A percentile compares a stretch with the other conserved stretches of the same genome.
Conservation (phyloP, 2,329 filamentous ascomycete species). For the Aspergillus felis region DNA sequence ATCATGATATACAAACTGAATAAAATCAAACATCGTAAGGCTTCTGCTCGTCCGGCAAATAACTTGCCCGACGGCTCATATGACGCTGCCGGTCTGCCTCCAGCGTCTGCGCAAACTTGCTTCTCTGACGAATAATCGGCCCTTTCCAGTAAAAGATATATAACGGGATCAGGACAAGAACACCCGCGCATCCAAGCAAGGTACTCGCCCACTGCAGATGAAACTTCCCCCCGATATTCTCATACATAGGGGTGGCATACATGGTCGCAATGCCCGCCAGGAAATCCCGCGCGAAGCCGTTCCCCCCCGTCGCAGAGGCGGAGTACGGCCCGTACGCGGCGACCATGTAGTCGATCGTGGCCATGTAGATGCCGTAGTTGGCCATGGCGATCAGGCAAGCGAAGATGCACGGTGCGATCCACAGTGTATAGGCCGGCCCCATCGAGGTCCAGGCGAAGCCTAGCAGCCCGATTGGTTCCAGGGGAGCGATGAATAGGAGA, state of each 20-base stretch:
- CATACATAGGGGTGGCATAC: constrained; percentile 51
- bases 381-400: constrained; percentile 59
- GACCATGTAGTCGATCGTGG: constrained; percentile 66
- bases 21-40: background rate
- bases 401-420: constrained; percentile 61
- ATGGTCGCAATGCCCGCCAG: constrained; percentile 62
- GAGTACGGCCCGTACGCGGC: constrained; percentile 64
- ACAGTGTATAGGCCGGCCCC: constrained; percentile 51
- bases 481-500: constrained; percentile 57
- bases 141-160: constrained; percentile 63
- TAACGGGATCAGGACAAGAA: constrained; percentile 56
- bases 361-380: constrained; percentile 62
- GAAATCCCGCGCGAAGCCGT: constrained; percentile 63
- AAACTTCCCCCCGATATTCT: constrained; percentile 47
- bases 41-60: background rate
- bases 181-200: constrained; percentile 56
- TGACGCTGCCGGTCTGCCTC: constrained; percentile 25
- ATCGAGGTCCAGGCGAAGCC: constrained; percentile 60
- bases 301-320: constrained; percentile 65
- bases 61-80: constrained; percentile 21
- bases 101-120: constrained; percentile 59
- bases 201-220: constrained; percentile 54
- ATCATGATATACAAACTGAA: background rate
- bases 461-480: constrained; percentile 58
- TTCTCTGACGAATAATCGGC: constrained; percentile 52